Base-by-base conservation (phyloP, 345 rosid genomes). In the Salix exigua region DNA sequence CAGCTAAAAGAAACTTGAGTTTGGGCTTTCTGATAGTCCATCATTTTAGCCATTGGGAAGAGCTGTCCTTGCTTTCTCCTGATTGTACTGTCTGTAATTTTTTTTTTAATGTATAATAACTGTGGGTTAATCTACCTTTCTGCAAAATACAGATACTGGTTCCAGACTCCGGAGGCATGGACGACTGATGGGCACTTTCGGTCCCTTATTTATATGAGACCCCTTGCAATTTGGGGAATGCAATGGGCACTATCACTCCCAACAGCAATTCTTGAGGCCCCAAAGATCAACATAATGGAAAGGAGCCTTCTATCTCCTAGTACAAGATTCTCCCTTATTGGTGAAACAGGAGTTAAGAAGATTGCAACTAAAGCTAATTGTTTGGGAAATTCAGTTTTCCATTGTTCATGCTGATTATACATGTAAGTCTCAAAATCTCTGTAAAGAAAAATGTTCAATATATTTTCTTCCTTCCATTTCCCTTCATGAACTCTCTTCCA, bases 91-190 rank as follows among this genome's bases (percentile, higher is more conserved):
- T 30, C 19, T 26, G 28, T 26, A 4, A 26, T 25, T 21, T 10
- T 30, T n/a, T n/a, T 70, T 72, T 8, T 19, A 18, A 19, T 35
- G 31, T 42, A 28, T 25, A 31, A 17, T 31, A 13, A 28, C 37
- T 4, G 23, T 7, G 8, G 33, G 25, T 70, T 51, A 26, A 60
- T 16, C 62, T 30, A 37, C 7, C 69, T 78, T 60, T 66, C 58
- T 69, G 7, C 31, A 35, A 73, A 51, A 61, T 67, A 42, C 86
- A 96, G 99, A 69, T 96, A 96, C 80, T 89, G 96, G 97, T 96
- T 96, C 84, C 99, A 96, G 82, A 93, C 97, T 33, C 99, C 99
- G 0, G 99, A 96, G 84, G 99, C 78, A 8, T 96, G 99, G 99
- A 89, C 99, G 62, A 85, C 73, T 9, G 98, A 88, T 42, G 98